These are phyloP conservation scores for Nitzschia palea DNA, from an alignment of 108 stramenopile species.

Conservation along the genomic window DNA sequence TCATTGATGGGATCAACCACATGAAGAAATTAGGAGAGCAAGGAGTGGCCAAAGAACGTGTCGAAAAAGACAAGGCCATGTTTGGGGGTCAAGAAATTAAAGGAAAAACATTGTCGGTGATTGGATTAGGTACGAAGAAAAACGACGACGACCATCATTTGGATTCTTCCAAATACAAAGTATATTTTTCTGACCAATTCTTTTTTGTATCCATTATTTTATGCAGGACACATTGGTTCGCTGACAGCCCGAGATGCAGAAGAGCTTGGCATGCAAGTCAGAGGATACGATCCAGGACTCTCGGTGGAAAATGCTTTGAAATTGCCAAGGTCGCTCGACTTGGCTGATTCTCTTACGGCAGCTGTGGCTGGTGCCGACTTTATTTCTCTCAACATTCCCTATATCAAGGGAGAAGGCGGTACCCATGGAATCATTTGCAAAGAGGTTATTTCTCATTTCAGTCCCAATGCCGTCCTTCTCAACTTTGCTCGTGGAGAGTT, in stretches of 20 bases:
- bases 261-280: constrained; percentile 85
- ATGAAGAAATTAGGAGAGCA: constrained; percentile 82
- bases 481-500: constrained; percentile 97
- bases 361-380: constrained; percentile 86
- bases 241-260: constrained; percentile 87
- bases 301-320: constrained; percentile 83
- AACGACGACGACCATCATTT: background rate
- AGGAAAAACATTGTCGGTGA: constrained; percentile 93
- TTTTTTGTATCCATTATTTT: background rate
- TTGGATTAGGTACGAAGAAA: constrained; percentile 72
- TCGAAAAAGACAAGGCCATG: constrained; percentile 92
- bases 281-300: constrained; percentile 94
- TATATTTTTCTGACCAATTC: background rate
- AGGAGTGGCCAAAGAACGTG: constrained; percentile 82
- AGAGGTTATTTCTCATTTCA: constrained; percentile 76
- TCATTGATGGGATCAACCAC: constrained; percentile 89
- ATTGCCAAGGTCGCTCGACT: constrained; percentile 67
- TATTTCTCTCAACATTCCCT: constrained; percentile 94
- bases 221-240: constrained; percentile 88
- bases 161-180: background rate
- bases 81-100: constrained; percentile 91
- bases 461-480: constrained; percentile 79
- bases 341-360: constrained; percentile 67
- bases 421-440: constrained; percentile 87
- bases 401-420: constrained; percentile 89